Base-by-base conservation (phyloP, 2,329 filamentous ascomycete species). In the Diaporthe australafricana region DNA sequence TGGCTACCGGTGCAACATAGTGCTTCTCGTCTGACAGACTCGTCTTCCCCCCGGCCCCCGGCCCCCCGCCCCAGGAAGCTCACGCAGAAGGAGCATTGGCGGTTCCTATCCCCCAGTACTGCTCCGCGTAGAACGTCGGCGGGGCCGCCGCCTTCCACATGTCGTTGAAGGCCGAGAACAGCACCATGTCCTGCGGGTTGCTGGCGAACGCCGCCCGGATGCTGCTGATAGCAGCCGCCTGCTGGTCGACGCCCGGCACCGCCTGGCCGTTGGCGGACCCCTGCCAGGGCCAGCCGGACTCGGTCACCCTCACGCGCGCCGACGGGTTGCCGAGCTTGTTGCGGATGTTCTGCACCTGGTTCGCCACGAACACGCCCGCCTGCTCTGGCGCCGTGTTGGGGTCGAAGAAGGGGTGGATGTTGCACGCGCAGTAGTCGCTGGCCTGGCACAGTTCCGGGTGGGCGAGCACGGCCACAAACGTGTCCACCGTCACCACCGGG, bases 371-470 rank as follows among this genome's bases (percentile, higher is more conserved):
- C 0, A 80, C 76, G 4, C 94, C 94, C 2, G 94, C 90, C 40
- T 89, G 81, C 0, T 84, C 81, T 1, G 94, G 88, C 2, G 81
- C 80, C 32, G 88, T 88, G 57, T 88, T 89, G 4, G 85, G 81
- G 76, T 97, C 93, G 81, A 96, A 97, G 87, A 95, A 97, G 16
- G 94, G 89, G 81, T 97, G 94, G 75, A 91, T 89, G 82, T 98
- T 97, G 79, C 92, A 89, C 20, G 94, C 93, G 77, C 92, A 94
- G 83, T 93, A 94, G 78, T 97, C 94, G 1, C 92, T 93, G 56
- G 85, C 86, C 32, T 90, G 81, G 82, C 94, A 97, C 60, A 98
- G 87, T 66, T 88, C 83, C 0, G 92, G 91, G 76, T 96, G 88
- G 65, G 84, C 82, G 60, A 91, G 84, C n/a, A 91, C 87, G 6